A percentile compares a stretch with the other conserved stretches of the same genome.
phyloP scores from a whole-genome alignment of 1,284 basidiomycete species.

The Coniferiporia weirii region DNA sequence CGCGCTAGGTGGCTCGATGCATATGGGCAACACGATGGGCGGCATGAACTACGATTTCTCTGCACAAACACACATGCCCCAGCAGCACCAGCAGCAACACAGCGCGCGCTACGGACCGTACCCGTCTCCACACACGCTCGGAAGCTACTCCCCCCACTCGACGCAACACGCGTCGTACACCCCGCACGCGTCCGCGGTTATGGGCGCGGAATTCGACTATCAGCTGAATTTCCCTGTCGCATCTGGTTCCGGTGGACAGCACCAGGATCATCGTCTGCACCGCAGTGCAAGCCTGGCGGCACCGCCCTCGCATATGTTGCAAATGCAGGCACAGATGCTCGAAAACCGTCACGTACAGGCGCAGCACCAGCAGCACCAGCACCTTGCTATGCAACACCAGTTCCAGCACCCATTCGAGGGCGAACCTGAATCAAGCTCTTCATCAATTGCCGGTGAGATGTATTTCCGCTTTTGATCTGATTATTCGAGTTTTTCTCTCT shows the following conservation, averaged over 20 bases:
- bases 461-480: background rate
- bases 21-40: constrained; percentile 1
- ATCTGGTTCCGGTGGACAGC: background rate
- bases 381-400: background rate
- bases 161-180: constrained; percentile 9
- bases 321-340: background rate
- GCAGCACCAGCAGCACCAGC: background rate
- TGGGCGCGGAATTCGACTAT: constrained; percentile 8
- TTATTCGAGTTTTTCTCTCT: background rate
- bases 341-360: background rate
- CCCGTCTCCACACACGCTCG: constrained; percentile 3
- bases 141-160: constrained; percentile 2
- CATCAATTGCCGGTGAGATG: constrained; percentile 1
- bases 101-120: constrained; percentile 15
- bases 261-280: background rate
- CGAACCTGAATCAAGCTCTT: background rate
- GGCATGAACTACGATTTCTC: background rate
- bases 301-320: background rate
- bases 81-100: constrained; percentile 8
- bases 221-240: background rate
- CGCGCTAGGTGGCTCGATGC: background rate
- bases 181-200: constrained; percentile 15
- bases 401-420: background rate
- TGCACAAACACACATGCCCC: background rate
- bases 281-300: background rate